Base-by-base conservation (phyloP, 2,329 filamentous ascomycete genomes). In the Scytalidium lignicola region DNA sequence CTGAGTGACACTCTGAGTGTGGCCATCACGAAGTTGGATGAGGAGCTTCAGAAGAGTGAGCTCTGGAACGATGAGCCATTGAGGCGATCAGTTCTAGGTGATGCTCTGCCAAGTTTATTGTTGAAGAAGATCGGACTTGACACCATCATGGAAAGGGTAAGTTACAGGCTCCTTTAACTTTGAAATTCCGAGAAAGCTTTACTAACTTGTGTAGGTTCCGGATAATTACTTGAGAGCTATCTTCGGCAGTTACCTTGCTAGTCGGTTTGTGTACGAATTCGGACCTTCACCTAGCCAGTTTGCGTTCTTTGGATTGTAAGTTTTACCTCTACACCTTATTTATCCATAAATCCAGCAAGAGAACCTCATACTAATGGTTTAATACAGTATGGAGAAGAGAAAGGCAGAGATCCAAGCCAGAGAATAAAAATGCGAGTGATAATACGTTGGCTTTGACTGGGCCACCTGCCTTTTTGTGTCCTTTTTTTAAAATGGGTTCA, bases 231-330 rank as follows among this genome's bases (percentile, higher is more conserved):
- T 99, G 55, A 83, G 90, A 57, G 86, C 91, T 57, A 97, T 99
- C 67, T 99, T 99, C 65, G 93, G 93, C 59, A 95, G 88, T 66
- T 96, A 92, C 71, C 77, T 99, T 58, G 92, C 93, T 44, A 95
- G 88, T 64, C 86, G 93, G 41, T 99, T 99, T 67, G 90, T 99
- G 39, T 99, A 99, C 69, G 83, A 95, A 67, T 93, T 92, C 67
- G 93, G 93, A 62, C 91, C 90, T 66, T 85, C 82, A 58, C 91
- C 93, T 4, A 93, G 86, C 74, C 92, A 96, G 64, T 97, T 99
- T 74, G 90, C 92, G 37, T 99, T 99, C 78, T 99, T 95, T 71
- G 90, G 95, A 67, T 99, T 97, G 88, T 91, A 74, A 82, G 87
- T 86, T 23, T 37, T 41, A 23, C 41, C 17, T 18, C 28, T 13